phyloP scores from a whole-genome alignment of 768 basidiomycete species.

The Cystoderma amianthinum region DNA sequence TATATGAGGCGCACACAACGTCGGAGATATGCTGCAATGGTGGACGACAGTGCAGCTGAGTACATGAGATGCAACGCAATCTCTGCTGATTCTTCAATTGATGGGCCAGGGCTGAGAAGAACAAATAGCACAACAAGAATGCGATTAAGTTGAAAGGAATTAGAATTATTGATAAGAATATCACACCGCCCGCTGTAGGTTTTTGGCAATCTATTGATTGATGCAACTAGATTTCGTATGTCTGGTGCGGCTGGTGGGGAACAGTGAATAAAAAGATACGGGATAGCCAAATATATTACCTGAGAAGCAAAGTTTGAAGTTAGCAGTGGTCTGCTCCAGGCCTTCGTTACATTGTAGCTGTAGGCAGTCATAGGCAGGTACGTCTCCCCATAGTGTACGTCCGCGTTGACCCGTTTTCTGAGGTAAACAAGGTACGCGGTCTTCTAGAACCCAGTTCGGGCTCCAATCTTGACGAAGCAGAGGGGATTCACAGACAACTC shows the following conservation, averaged over 20 bases:
- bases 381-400: constrained; percentile 11
- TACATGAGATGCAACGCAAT: constrained; percentile 35
- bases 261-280: background rate
- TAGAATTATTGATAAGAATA: constrained; percentile 29
- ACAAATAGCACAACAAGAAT: constrained; percentile 31
- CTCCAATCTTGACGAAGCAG: constrained; percentile 20
- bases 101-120: constrained; percentile 28
- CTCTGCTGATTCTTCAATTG: constrained; percentile 33
- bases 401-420: constrained; percentile 4
- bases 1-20: constrained; percentile 28
- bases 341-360: constrained; percentile 23
- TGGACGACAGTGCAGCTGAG: constrained; percentile 26
- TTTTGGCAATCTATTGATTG: constrained; percentile 28
- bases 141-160: constrained; percentile 28
- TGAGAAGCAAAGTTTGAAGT: constrained; percentile 27
- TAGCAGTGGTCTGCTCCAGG: constrained; percentile 5
- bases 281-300: constrained; percentile 10
- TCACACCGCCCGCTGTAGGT: constrained; percentile 28
- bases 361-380: constrained; percentile 24
- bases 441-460: constrained; percentile 24
- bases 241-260: constrained; percentile 21
- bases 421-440: constrained; percentile 17
- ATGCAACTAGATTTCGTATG: constrained; percentile 25
- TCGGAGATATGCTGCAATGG: constrained; percentile 24
- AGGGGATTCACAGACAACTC: constrained; percentile 24